Base-by-base conservation (phyloP, 192 early-diverging fungal genomes). In the Backusella westeae region DNA sequence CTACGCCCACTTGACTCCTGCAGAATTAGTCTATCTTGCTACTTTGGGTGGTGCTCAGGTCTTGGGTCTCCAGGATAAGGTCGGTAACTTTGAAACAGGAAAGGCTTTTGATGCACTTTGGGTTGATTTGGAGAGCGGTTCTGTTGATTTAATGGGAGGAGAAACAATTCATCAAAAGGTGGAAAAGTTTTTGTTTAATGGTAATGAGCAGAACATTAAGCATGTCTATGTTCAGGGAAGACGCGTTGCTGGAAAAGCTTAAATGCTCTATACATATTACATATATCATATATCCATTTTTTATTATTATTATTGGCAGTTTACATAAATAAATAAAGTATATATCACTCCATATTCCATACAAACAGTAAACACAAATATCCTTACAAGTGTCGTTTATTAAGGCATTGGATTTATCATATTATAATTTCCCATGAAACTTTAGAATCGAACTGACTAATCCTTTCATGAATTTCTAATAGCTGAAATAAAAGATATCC, bases 61-160 rank as follows among this genome's bases (percentile, higher is more conserved):
- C 6, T 84, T 97, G 83, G 90, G 90, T 65, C 78, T 96, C 72
- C 88, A 89, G 12, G 83, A 89, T 34, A 77, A 76, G 6, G 86
- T 96, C 23, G 97, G 97, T n/a, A 96, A 92, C 75, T 95, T 99
- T 81, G 80, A 83, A 41, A 76, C 81, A 10, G 95, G 94, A 34
- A 99, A 99, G 81, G 87, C 94, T 26, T 96, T 99, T 88, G 97
- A 99, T 83, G 97, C 97, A 17, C 84, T 99, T 34, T 84, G 96
- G 42, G 84, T 94, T 9, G 89, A 92, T 83, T 59, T 82, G 8
- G 78, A 78, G 15, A 72, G 77, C 23, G 78, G 86, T 32, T 78
- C 89, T 2, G 83, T 96, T 1, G 91, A 94, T 66, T 74, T 96
- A 52, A 90, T 91, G 72, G 89, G 85, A 34, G 86, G 89, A 39